Evolutionary conservation across 345 rosid species (phyloP).

Genomic region (thale cress (Arabidopsis thaliana)): DNA sequence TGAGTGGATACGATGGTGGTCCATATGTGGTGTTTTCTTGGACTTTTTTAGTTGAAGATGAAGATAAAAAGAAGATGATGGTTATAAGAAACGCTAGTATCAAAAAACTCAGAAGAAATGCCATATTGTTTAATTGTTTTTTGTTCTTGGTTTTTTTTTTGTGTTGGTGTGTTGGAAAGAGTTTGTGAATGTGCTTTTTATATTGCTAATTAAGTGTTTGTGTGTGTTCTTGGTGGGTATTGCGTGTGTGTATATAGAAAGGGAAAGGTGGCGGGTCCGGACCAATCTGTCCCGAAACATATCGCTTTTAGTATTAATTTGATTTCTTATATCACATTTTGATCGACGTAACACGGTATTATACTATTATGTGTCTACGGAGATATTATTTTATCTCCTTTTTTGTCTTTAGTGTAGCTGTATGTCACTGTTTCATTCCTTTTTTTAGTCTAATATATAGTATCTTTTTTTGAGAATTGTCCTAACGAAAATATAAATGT

Average conservation of each 20-base stretch:
- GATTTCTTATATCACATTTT: background rate
- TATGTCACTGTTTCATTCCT: background rate
- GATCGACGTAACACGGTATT: background rate
- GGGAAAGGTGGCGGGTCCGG: slow-evolving; percentile 5
- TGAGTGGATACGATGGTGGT: slow-evolving; percentile 41
- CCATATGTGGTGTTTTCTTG: slow-evolving; percentile 12
- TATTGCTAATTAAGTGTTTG: background rate
- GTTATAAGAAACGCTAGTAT: slow-evolving; percentile 2
- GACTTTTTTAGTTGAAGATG: slow-evolving; percentile 1
- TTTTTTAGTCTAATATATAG: background rate
- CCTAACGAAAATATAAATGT: background rate
- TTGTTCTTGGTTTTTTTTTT: background rate
- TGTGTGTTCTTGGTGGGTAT: slow-evolving; percentile 27
- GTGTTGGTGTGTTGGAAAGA: background rate
- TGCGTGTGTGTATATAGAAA: slow-evolving; percentile 24
- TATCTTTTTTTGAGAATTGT: too few relatives aligned
- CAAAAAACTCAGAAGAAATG: background rate
- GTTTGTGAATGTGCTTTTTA: background rate
- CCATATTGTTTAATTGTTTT: background rate
- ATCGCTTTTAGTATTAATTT: background rate
- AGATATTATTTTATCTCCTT: background rate
- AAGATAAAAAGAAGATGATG: background rate
- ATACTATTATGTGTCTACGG: background rate
- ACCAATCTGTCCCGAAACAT: slow-evolving; percentile 6
- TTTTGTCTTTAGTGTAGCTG: background rate